Base-by-base conservation (phyloP, 2,329 filamentous ascomycete species). In the Ascosphaera aggregata region DNA sequence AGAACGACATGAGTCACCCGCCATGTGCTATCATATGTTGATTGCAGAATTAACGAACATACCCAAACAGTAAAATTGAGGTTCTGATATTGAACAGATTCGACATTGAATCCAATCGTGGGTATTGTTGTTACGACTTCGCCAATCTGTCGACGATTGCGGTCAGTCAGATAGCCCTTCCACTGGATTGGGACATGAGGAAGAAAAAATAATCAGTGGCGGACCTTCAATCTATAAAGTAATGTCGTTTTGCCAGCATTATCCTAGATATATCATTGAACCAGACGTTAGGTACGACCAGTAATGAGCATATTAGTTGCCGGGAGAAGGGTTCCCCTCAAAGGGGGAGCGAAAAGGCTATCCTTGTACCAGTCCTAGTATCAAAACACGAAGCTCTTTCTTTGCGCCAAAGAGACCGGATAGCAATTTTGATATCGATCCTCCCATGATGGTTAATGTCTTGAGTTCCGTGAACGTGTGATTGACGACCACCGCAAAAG, bases 11-110 rank as follows among this genome's bases (percentile, higher is more conserved):
- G n/a, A n/a, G n/a, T n/a, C n/a, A n/a, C n/a, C n/a, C n/a, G n/a
- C n/a, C n/a, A n/a, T n/a, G n/a, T n/a, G n/a, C n/a, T n/a, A n/a
- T n/a, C n/a, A n/a, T n/a, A n/a, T n/a, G n/a, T n/a, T n/a, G n/a
- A n/a, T n/a, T n/a, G n/a, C n/a, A n/a, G n/a, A n/a, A n/a, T n/a
- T n/a, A n/a, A n/a, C n/a, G n/a, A n/a, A n/a, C n/a, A n/a, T n/a
- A n/a, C n/a, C 89, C 89, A 98, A 60, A 98, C 89, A 62, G 86
- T 95, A 73, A 98, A 98, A 62, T 93, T 84, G 56, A 93, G 94
- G 75, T 98, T 98, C 75, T 94, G 94, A 73, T 95, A 95, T 62
- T 92, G 85, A 62, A 98, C 89, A 41, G 89, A 95, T 73, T 98
- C 89, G 62, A 98, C 89, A 69, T 98, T 98, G 77, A 98, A 98